phyloP scores from a whole-genome alignment of 2,329 filamentous ascomycete species.

The Apiospora kogelbergensis region DNA sequence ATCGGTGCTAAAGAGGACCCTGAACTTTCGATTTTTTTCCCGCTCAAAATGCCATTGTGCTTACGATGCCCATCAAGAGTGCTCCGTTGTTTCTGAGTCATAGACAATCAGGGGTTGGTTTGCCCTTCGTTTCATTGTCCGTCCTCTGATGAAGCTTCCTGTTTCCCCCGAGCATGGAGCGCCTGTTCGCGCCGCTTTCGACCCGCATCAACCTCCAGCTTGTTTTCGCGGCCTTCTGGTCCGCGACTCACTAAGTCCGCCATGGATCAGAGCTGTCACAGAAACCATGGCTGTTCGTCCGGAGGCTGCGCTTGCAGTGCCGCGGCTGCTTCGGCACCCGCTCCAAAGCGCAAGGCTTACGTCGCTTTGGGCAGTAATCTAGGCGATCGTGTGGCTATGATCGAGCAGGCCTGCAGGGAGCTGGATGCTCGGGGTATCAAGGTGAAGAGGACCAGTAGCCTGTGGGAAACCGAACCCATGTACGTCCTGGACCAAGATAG shows the following conservation, averaged over 20 bases:
- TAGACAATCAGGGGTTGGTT: neutral
- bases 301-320: constrained; percentile 27
- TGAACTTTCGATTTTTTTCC: neutral
- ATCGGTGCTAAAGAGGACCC: constrained; percentile 4
- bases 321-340: constrained; percentile 20
- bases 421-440: constrained; percentile 74
- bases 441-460: constrained; percentile 76
- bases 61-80: neutral
- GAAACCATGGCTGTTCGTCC: constrained; percentile 21
- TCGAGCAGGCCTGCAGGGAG: constrained; percentile 77
- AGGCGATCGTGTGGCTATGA: constrained; percentile 79
- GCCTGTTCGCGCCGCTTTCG: constrained; percentile 23
- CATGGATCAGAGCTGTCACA: constrained; percentile 14
- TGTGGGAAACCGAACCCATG: constrained; percentile 97
- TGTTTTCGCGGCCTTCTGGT: neutral
- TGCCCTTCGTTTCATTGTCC: neutral
- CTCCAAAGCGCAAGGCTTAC: constrained; percentile 57
- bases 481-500: constrained; percentile 86
- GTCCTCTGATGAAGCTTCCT: constrained; percentile 25
- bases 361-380: constrained; percentile 93
- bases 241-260: neutral
- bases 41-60: neutral
- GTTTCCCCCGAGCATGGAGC: constrained; percentile 29
- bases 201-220: constrained; percentile 13
- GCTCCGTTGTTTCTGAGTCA: neutral